Percentiles rank a stretch among this genome's conserved stretches.
These are phyloP conservation scores for Cutaneotrichosporon cavernicola DNA, from an alignment of 1,284 basidiomycete species.

Conservation along the genomic window DNA sequence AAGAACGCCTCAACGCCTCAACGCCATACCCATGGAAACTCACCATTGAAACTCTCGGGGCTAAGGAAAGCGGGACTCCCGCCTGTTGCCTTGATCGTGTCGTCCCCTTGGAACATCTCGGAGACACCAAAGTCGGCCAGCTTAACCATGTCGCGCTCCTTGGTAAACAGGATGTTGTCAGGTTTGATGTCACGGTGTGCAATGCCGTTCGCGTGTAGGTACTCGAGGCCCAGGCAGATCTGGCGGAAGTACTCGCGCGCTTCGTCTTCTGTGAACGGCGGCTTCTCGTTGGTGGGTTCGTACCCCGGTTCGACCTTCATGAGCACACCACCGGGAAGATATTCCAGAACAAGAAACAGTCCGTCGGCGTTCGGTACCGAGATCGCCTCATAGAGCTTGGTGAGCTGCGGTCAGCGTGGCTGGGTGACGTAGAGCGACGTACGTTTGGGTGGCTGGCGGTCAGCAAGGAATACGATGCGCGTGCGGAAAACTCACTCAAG, in stretches of 20 bases:
- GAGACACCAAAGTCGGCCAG: conserved; percentile 62
- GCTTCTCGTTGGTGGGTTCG: conserved; percentile 43
- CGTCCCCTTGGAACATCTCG: conserved; percentile 58
- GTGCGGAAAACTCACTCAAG: conserved; percentile 45
- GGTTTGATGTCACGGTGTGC: conserved; percentile 59
- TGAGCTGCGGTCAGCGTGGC: conserved; percentile 49
- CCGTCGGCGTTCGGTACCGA: conserved; percentile 58
- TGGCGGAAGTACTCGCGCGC: conserved; percentile 58
- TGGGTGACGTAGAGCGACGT: conserved; percentile 14
- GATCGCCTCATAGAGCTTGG: conserved; percentile 59
- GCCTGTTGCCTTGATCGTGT: conserved; percentile 53
- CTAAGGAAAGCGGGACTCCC: conserved; percentile 61
- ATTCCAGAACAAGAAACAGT: conserved; percentile 59
- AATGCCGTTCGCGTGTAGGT: conserved; percentile 59
- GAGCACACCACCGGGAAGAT: conserved; percentile 57
- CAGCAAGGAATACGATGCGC: not conserved
- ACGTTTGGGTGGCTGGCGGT: conserved; percentile 51
- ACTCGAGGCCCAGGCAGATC: conserved; percentile 57
- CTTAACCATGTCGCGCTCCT: conserved; percentile 57
- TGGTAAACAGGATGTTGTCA: conserved; percentile 58
- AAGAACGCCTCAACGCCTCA: not conserved
- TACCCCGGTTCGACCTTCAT: conserved; percentile 54
- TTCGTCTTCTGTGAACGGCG: conserved; percentile 37
- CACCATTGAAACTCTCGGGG: conserved; percentile 54
- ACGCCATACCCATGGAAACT: conserved; percentile 9